Evolutionary conservation across 495 filamentous ascomycete species (phyloP), one percentile per base, ranked within the genome.

Genomic region (Schizothecium vesticola): DNA sequence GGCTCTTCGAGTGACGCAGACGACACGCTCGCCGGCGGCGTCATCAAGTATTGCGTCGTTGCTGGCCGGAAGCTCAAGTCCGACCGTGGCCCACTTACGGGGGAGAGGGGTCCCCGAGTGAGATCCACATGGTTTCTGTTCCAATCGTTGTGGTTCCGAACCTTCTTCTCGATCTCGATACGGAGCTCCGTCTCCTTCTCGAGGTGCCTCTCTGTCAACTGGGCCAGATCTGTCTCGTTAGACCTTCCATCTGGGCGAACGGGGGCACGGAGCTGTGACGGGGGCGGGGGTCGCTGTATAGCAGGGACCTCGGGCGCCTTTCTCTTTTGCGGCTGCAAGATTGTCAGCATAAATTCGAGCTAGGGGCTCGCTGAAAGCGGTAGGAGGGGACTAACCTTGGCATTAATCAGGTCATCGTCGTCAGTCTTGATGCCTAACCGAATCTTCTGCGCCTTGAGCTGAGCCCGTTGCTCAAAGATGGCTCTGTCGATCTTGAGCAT

Each of bases 381-480:
- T 63, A 4, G 56, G n/a, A 26, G 69, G 36, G 33, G 13, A 72
- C 86, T 79, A 81, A 94, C 92, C 87, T 95, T 95, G 74, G 94
- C 91, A 79, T 94, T 94, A 82, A 96, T 89, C 71, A 98, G 86
- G 73, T 97, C 94, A 71, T 98, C 96, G 77, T 98, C 95, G 67
- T 94, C 92, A 65, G 88, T 89, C 83, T 94, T 97, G 81, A 97
- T 91, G 70, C 90, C 88, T 62, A 96, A 86, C 75, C 91, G 93
- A 73, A 90, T 85, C 83, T 97, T 97, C 74, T 89, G 87, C 65
- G 94, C 88, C 82, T 94, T 94, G 61, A 97, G 85, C 73, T 87
- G 86, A 55, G 85, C 81, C 31, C 96, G 88, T 73, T 93, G 85
- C 74, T 92, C 84, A 80, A 97, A 98, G 65, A 99, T 85, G 58